Evolutionary conservation across 2,329 filamentous ascomycete species (phyloP).

Genomic region (Dissoconium aciculare): DNA sequence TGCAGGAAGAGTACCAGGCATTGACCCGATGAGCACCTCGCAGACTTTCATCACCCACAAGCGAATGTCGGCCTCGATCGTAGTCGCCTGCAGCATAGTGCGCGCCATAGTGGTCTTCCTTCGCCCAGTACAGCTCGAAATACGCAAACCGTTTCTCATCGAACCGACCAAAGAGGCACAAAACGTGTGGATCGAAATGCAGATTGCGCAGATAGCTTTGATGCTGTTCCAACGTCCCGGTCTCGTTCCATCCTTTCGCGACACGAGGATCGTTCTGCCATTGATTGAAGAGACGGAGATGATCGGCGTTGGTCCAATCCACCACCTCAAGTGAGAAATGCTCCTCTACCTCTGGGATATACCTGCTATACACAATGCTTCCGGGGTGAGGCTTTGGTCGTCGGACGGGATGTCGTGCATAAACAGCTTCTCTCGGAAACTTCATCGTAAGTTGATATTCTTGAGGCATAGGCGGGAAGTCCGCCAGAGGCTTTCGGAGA

Average conservation of each 20-base stretch:
- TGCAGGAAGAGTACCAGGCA: slow-evolving; percentile 43
- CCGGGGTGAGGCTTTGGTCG: slow-evolving; percentile 57
- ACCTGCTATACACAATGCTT: slow-evolving; percentile 60
- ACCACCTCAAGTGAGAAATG: slow-evolving; percentile 65
- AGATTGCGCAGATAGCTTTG: slow-evolving; percentile 53
- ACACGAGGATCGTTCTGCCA: slow-evolving; percentile 80
- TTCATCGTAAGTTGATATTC: slow-evolving; percentile 34
- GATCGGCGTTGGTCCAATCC: slow-evolving; percentile 48
- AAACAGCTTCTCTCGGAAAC: slow-evolving; percentile 34
- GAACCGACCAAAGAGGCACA: slow-evolving; percentile 56
- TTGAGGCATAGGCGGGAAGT: slow-evolving; percentile 30
- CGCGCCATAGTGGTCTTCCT: slow-evolving; percentile 47
- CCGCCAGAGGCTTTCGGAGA: slow-evolving; percentile 13
- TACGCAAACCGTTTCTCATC: slow-evolving; percentile 59
- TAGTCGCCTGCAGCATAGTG: slow-evolving; percentile 42
- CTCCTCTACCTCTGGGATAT: slow-evolving; percentile 60
- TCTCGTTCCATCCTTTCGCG: slow-evolving; percentile 66
- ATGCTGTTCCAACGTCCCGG: slow-evolving; percentile 60
- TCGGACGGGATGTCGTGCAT: slow-evolving; percentile 55
- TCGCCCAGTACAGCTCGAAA: slow-evolving; percentile 69
- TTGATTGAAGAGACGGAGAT: slow-evolving; percentile 56
- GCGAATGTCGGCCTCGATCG: slow-evolving; percentile 45
- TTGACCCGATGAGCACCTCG: slow-evolving; percentile 41
- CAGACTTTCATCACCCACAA: slow-evolving; percentile 42
- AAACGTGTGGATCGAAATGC: slow-evolving; percentile 56